Percentiles rank a stretch among this genome's conserved stretches.
These are phyloP conservation scores for Kentomonas sorsogonicus DNA, from an alignment of 208 protist genomes.

Conservation along the genomic window DNA sequence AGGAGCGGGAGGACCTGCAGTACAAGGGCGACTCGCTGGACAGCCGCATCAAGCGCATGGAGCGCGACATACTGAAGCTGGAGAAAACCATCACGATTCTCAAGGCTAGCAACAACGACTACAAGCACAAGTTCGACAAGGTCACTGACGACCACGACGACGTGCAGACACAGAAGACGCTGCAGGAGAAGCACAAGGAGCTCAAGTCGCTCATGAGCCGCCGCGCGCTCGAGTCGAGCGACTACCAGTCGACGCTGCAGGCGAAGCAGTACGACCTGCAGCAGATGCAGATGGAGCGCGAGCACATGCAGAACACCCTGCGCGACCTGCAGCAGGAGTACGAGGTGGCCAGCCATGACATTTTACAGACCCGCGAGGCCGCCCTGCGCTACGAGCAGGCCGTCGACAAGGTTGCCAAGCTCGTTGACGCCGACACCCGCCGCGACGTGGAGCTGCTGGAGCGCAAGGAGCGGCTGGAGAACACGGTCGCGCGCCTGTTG, in stretches of 20 bases:
- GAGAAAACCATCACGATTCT: constrained; percentile 77
- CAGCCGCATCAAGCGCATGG: constrained; percentile 61
- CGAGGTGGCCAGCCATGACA: constrained; percentile 26
- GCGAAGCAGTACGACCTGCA: constrained; percentile 45
- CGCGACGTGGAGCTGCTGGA: constrained; percentile 58
- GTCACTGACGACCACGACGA: constrained; percentile 52
- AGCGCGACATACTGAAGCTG: constrained; percentile 73
- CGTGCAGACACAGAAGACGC: constrained; percentile 37
- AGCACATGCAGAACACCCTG: constrained; percentile 23
- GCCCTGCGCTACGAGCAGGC: constrained; percentile 63
- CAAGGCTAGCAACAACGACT: constrained; percentile 68
- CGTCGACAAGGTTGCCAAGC: constrained; percentile 31
- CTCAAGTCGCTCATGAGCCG: constrained; percentile 59
- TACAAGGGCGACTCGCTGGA: constrained; percentile 76
- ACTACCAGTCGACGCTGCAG: constrained; percentile 44
- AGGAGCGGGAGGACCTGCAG: constrained; percentile 85
- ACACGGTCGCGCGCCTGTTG: constrained; percentile 34
- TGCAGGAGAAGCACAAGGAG: constrained; percentile 60
- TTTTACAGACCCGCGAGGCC: constrained; percentile 42
- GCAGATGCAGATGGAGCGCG: constrained; percentile 23
- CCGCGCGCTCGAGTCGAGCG: constrained; percentile 53
- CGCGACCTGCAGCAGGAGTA: constrained; percentile 39
- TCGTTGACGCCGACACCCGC: constrained; percentile 25
- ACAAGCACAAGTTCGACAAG: constrained; percentile 70
- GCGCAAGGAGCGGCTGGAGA: constrained; percentile 29